A percentile compares a stretch with the other conserved stretches of the same genome.
Conservation (phyloP, 352 stramenopile species). For the Phytophthora capsici region DNA sequence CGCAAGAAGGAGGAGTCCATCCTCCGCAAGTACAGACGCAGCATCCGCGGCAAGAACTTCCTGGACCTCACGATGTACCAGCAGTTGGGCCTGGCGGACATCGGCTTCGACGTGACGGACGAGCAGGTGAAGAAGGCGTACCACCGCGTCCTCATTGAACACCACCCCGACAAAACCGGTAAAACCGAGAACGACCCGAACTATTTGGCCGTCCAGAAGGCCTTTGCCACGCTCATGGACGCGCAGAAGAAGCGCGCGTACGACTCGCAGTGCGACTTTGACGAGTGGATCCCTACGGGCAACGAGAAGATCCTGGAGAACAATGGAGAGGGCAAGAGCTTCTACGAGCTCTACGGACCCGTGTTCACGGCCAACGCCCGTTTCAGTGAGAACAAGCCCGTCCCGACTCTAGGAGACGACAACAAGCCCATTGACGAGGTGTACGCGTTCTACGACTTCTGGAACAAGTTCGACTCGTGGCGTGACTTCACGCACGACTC, state of each 20-base stretch:
- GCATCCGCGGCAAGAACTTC: slow-evolving; percentile 84
- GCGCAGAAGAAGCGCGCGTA: slow-evolving; percentile 84
- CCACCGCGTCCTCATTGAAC: slow-evolving; percentile 87
- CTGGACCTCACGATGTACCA: slow-evolving; percentile 88
- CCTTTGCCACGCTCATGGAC: slow-evolving; percentile 83
- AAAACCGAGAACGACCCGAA: slow-evolving; percentile 92
- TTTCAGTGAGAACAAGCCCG: slow-evolving; percentile 85
- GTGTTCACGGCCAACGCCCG: slow-evolving; percentile 81
- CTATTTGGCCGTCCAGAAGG: slow-evolving; percentile 88
- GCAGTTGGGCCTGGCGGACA: slow-evolving; percentile 76
- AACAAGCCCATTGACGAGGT: slow-evolving; percentile 67
- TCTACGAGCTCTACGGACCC: slow-evolving; percentile 87
- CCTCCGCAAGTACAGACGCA: slow-evolving; percentile 84
- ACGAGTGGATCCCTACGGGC: slow-evolving; percentile 79
- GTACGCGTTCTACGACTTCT: slow-evolving; percentile 91
- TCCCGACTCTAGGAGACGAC: slow-evolving; percentile 74
- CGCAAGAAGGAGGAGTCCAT: slow-evolving; percentile 74
- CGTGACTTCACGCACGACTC: slow-evolving; percentile 85
- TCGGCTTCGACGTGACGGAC: slow-evolving; percentile 84
- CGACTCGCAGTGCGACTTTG: slow-evolving; percentile 89
- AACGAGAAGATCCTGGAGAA: slow-evolving; percentile 85
- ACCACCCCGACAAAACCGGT: slow-evolving; percentile 89
- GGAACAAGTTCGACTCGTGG: slow-evolving; percentile 90
- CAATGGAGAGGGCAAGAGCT: slow-evolving; percentile 77
- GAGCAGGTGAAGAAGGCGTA: slow-evolving; percentile 90